These are phyloP conservation scores for Torulaspora globosa DNA, from an alignment of 1,139 yeast genomes.

Conservation along the genomic window DNA sequence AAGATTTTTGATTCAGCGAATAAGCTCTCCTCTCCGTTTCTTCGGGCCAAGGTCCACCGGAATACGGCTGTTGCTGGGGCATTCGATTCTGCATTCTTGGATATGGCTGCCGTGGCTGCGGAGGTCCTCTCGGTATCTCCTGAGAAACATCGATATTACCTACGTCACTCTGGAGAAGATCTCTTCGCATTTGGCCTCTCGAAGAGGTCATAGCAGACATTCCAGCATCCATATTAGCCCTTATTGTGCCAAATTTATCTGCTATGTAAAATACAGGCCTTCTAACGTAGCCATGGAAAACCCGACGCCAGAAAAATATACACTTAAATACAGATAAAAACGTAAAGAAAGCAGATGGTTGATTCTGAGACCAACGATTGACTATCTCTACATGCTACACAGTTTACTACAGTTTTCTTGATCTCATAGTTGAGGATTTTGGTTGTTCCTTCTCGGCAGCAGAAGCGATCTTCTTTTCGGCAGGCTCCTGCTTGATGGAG, in stretches of 20 bases:
- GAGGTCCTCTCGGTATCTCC: slow-evolving; percentile 30
- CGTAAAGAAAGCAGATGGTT: not conserved
- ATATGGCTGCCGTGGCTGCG: slow-evolving; percentile 11
- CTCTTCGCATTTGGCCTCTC: slow-evolving; percentile 32
- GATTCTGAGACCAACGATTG: not conserved
- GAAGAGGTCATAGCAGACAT: slow-evolving; percentile 15
- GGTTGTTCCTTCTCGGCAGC: slow-evolving; percentile 11
- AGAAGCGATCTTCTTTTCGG: slow-evolving; percentile 1
- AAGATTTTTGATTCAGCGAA: slow-evolving; percentile 26
- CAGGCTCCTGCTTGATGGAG: slow-evolving; percentile 3
- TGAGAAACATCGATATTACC: slow-evolving; percentile 43
- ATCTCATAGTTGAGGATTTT: slow-evolving; percentile 11
- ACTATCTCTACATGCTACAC: not conserved
- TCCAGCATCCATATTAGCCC: slow-evolving; percentile 22
- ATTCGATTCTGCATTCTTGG: slow-evolving; percentile 2
- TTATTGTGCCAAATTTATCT: not conserved
- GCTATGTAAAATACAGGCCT: not conserved
- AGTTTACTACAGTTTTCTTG: slow-evolving; percentile 16
- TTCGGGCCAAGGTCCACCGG: slow-evolving; percentile 1
- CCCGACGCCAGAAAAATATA: not conserved
- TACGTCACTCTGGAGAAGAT: slow-evolving; percentile 38
- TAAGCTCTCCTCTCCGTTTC: slow-evolving; percentile 18
- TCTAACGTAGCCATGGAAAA: not conserved
- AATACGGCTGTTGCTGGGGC: slow-evolving; percentile 19
- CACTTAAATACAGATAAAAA: not conserved